Evolutionary conservation across 345 rosid genomes (phyloP), one percentile per base, ranked within the genome.

Genomic region (Ailanthus altissimus): DNA sequence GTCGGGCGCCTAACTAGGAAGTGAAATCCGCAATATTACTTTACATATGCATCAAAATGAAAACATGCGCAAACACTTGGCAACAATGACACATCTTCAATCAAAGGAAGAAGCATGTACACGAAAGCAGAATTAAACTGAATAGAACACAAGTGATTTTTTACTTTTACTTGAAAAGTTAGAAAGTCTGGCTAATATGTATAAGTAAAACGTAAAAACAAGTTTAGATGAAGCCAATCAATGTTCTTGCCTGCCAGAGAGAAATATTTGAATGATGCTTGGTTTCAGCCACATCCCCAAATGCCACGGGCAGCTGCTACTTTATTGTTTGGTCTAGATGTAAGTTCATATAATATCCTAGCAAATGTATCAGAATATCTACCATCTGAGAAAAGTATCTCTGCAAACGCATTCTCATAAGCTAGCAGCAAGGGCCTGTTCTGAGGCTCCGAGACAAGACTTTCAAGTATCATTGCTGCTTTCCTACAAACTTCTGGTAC

Each of bases 401-500:
- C 99, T 0, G 97, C 97, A 79, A 96, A 96, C 38, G 98, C 87
- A 75, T 96, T 96, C 87, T 96, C 99, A 70, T 91, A 93, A 18
- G 91, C 91, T 23, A 96, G 83, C 58, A 96, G 79, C 73, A 89
- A 75, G n/a, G 82, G 78, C 84, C 93, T 82, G 88, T 92, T 96
- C 83, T 93, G 99, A 5, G 98, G 97, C 88, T 93, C 99, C 0
- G 93, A 88, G 43, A 92, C 98, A 28, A 93, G 91, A 83, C 91
- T 93, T 88, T 96, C 99, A 25, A 94, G 75, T 75, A 94, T 89
- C 97, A 91, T 93, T 42, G 99, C 94, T 53, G 97, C 97, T 88
- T 96, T 96, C 76, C 99, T 81, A 81, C 97, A 96, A 20, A 92
- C 91, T 85, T 92, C 99, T 59, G 97, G 98, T 16, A 93, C 94